Evolutionary conservation across 108 stramenopile genomes (phyloP).

Genomic region (Skeletonema menzelii): DNA sequence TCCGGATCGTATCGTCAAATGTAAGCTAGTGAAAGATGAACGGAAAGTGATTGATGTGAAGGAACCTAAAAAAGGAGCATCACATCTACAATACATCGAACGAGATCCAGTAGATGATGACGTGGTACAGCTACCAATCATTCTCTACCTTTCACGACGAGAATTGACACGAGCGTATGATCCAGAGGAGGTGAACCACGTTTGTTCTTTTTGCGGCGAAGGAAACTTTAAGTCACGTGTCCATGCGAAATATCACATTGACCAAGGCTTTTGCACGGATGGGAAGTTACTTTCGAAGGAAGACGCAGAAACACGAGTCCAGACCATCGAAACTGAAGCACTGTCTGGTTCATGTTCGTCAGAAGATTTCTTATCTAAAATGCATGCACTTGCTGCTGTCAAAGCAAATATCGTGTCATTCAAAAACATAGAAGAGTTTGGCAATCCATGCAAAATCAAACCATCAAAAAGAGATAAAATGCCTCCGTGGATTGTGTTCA

Average conservation of each 20-base stretch:
- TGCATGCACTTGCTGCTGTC: slow-evolving; percentile 11
- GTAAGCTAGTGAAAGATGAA: slow-evolving; percentile 51
- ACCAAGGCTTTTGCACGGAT: neutral
- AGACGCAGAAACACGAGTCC: neutral
- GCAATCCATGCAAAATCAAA: slow-evolving; percentile 29
- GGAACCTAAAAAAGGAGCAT: slow-evolving; percentile 10
- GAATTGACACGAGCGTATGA: slow-evolving; percentile 52
- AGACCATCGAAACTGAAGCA: slow-evolving; percentile 19
- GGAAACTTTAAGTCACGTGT: slow-evolving; percentile 19
- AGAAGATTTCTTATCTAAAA: neutral
- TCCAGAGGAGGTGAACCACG: slow-evolving; percentile 6
- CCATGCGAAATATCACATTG: slow-evolving; percentile 39
- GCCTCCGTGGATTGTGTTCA: slow-evolving; percentile 50
- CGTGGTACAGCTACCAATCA: neutral
- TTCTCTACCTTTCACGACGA: slow-evolving; percentile 9
- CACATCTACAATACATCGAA: neutral
- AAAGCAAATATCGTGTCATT: neutral
- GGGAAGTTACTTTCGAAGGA: slow-evolving; percentile 18
- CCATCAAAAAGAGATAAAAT: slow-evolving; percentile 30
- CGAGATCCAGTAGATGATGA: neutral
- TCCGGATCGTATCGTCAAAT: slow-evolving; percentile 75
- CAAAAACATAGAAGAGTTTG: neutral
- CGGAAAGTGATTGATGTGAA: slow-evolving; percentile 5
- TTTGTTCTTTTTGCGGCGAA: slow-evolving; percentile 57
- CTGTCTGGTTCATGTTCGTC: neutral